Percentiles rank a stretch among this genome's conserved stretches.
Evolutionary conservation across 768 basidiomycete genomes (phyloP).

Genomic region (Pleurotus djamor): DNA sequence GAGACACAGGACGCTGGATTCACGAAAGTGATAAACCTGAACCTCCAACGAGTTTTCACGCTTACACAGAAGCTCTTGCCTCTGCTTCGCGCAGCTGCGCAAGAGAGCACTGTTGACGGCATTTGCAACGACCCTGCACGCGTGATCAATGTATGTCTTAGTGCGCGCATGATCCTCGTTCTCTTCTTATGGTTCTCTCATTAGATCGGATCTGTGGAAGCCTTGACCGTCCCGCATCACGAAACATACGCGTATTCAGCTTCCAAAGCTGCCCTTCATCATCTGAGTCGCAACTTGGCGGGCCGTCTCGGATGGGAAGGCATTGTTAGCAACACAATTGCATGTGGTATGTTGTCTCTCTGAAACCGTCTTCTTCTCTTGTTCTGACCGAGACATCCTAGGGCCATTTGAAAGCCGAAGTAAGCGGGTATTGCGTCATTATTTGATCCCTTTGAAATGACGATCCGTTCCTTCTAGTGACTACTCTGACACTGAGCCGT

Average conservation of each 20-base stretch:
- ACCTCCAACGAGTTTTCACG: conserved; percentile 63
- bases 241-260: conserved; percentile 69
- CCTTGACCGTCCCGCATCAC: conserved; percentile 44
- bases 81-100: conserved; percentile 45
- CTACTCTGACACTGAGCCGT: conserved; percentile 46
- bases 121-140: conserved; percentile 46
- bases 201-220: conserved; percentile 66
- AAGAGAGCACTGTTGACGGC: conserved; percentile 30
- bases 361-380: not conserved
- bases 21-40: conserved; percentile 59
- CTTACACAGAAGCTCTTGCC: conserved; percentile 61
- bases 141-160: conserved; percentile 50
- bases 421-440: conserved; percentile 11
- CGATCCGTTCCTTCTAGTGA: conserved; percentile 36
- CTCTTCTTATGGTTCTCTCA: not conserved
- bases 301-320: conserved; percentile 53
- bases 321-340: conserved; percentile 62
- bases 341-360: conserved; percentile 35
- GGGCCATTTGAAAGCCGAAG: conserved; percentile 40
- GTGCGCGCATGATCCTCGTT: conserved; percentile 9
- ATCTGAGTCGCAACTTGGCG: conserved; percentile 57
- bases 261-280: conserved; percentile 62
- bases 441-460: not conserved
- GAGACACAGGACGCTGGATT: conserved; percentile 48
- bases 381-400: not conserved